phyloP scores from a whole-genome alignment of 169 alveolate genomes.

The Babesia bigemina region DNA sequence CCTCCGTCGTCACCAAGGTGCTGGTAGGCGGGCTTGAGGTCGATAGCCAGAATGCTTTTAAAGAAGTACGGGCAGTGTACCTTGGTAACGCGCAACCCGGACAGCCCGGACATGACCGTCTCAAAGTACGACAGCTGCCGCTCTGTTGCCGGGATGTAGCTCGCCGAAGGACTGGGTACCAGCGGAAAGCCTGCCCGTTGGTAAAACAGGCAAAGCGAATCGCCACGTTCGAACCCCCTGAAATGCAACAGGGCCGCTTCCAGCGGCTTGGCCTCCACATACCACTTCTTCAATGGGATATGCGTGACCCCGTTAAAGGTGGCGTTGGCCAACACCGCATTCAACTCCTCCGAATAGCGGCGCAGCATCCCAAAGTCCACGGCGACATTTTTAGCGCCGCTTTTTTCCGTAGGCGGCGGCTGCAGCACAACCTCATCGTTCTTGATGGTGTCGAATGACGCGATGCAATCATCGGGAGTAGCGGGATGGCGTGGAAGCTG shows the following conservation, averaged over 20 bases:
- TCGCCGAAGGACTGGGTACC: conserved; percentile 53
- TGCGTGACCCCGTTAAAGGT: conserved; percentile 54
- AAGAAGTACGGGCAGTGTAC: conserved; percentile 52
- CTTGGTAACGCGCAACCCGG: conserved; percentile 47
- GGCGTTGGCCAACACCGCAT: conserved; percentile 41
- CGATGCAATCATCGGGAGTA: conserved; percentile 15
- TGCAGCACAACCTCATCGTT: conserved; percentile 20
- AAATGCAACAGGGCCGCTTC: conserved; percentile 54
- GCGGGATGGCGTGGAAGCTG: too few species aligned
- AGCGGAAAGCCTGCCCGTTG: conserved; percentile 39
- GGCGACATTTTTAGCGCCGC: background rate
- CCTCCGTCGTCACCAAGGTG: background rate
- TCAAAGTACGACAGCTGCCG: conserved; percentile 37
- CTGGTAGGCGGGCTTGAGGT: conserved; percentile 32
- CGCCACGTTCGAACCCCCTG: conserved; percentile 66
- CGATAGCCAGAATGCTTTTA: conserved; percentile 50
- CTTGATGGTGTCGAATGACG: conserved; percentile 26
- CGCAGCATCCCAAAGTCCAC: conserved; percentile 26
- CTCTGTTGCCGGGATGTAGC: conserved; percentile 35
- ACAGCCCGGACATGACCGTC: conserved; percentile 50
- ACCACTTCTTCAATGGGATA: conserved; percentile 16
- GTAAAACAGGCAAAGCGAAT: conserved; percentile 38
- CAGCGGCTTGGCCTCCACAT: conserved; percentile 6
- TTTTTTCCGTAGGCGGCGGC: background rate
- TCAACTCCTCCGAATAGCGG: conserved; percentile 46